These are phyloP conservation scores for Naematelia encephala DNA, from an alignment of 768 basidiomycete genomes.

Conservation along the genomic window DNA sequence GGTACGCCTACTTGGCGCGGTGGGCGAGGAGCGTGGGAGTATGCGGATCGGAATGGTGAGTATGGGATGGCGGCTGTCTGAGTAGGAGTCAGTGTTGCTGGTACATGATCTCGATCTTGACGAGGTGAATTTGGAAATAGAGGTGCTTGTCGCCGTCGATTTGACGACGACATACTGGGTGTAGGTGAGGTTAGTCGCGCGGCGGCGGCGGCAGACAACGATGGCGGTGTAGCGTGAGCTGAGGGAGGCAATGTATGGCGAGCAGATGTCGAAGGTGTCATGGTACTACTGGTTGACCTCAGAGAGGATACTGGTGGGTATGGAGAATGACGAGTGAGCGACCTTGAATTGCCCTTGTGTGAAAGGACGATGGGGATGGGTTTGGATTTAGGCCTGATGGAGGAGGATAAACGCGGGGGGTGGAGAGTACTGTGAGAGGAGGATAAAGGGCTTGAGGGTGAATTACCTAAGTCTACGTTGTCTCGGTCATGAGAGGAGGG, in stretches of 20 bases:
- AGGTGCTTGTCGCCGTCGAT: conserved; percentile 17
- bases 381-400: too few species aligned
- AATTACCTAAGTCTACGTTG: too few species aligned
- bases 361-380: background rate
- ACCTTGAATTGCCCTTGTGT: background rate
- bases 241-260: background rate
- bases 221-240: background rate
- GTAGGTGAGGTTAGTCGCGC: conserved; percentile 12
- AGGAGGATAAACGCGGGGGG: too few species aligned
- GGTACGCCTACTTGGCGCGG: background rate
- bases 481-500: too few species aligned
- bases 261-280: conserved; percentile 7
- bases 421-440: background rate
- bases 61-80: background rate
- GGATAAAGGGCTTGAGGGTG: background rate
- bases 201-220: background rate
- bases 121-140: conserved; percentile 15
- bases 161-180: conserved; percentile 16
- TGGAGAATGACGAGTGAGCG: background rate
- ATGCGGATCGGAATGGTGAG: background rate
- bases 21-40: background rate
- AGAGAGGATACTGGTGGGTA: background rate
- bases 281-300: background rate
- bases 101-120: background rate
- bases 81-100: background rate